Base-by-base conservation (phyloP, 176 grass and related monocot genomes). In the Aegilops bicornis region DNA sequence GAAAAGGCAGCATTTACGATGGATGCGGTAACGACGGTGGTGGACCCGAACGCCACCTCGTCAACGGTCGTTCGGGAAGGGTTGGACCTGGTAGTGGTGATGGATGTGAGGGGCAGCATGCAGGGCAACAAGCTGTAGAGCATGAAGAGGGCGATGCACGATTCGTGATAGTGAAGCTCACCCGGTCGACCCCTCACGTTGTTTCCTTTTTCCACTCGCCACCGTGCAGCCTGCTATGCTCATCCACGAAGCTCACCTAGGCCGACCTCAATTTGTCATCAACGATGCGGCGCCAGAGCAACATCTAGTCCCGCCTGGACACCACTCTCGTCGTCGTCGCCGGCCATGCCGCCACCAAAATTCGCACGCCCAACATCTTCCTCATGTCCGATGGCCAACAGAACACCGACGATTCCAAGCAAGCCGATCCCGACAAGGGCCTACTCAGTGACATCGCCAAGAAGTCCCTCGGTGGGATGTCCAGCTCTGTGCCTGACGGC, bases 91-190 rank as follows among this genome's bases (percentile, higher is more conserved):
- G 43, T 47, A 14, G 43, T 48, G 2, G 86, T 88, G 29, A 30
- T 88, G 36, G 71, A 83, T 39, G 43, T 77, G 19, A 83, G 86
- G 20, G 29, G 27, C 10, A 77, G 59, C 59, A 83, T 83, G 70
- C 0, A 13, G 8, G 86, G 43, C 24, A 22, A 17, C 0, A 83
- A 60, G 86, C 33, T 88, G 13, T 5, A 7, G 3, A 24, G 76
- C 64, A 30, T 88, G 56, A 68, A 88, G 77, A 50, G 0, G 5
- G 79, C 79, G 7, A 77, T 83, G 79, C 25, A 48, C n/a, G n/a
- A 14, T 83, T 83, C 75, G 27, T 88, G 4, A 36, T 83, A 31
- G 47, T 30, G 25, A 88, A 88, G 64, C 71, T 88, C 59, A 37
- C 25, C 27, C 20, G 20, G 24, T 77, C 0, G 86, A 88, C 86